Conservation (phyloP, 495 filamentous ascomycete genomes). For the Xylaria scruposa region DNA sequence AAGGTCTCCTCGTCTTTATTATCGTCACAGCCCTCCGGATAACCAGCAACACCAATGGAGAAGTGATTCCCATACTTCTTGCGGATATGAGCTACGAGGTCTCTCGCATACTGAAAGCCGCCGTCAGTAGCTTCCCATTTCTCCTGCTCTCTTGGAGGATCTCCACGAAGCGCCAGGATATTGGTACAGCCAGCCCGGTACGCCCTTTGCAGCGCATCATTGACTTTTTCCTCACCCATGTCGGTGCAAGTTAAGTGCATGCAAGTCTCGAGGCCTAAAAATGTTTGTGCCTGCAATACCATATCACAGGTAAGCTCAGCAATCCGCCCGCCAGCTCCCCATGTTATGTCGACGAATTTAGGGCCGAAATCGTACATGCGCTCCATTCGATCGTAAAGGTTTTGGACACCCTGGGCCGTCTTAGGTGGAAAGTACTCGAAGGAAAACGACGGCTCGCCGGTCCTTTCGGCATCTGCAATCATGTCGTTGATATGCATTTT, state of each 20-base stretch:
- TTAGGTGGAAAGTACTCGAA: slow-evolving; percentile 99
- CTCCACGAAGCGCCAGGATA: slow-evolving; percentile 92
- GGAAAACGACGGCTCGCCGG: slow-evolving; percentile 84
- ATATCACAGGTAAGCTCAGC: slow-evolving; percentile 96
- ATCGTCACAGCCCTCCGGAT: slow-evolving; percentile 96
- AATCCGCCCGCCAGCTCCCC: slow-evolving; percentile 92
- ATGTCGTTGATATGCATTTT: slow-evolving; percentile 89
- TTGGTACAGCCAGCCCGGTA: slow-evolving; percentile 98
- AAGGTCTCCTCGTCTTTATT: slow-evolving; percentile 82
- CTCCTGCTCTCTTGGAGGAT: slow-evolving; percentile 93
- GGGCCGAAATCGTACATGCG: slow-evolving; percentile 95
- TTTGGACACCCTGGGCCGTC: slow-evolving; percentile 97
- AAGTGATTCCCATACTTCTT: slow-evolving; percentile 92
- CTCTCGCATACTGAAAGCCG: slow-evolving; percentile 90
- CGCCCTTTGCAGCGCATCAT: slow-evolving; percentile 83
- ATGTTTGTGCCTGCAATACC: slow-evolving; percentile 96
- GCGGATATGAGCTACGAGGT: slow-evolving; percentile 92
- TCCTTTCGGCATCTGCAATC: slow-evolving; percentile 78
- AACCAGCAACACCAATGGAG: slow-evolving; percentile 96
- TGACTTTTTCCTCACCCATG: slow-evolving; percentile 91
- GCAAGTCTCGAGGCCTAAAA: slow-evolving; percentile 95
- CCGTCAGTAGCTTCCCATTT: slow-evolving; percentile 87
- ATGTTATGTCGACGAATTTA: slow-evolving; percentile 97
- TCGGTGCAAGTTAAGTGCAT: slow-evolving; percentile 99
- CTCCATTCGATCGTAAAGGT: slow-evolving; percentile 99